Conservation (phyloP, 495 filamentous ascomycete genomes). For the Podospora sp. region DNA sequence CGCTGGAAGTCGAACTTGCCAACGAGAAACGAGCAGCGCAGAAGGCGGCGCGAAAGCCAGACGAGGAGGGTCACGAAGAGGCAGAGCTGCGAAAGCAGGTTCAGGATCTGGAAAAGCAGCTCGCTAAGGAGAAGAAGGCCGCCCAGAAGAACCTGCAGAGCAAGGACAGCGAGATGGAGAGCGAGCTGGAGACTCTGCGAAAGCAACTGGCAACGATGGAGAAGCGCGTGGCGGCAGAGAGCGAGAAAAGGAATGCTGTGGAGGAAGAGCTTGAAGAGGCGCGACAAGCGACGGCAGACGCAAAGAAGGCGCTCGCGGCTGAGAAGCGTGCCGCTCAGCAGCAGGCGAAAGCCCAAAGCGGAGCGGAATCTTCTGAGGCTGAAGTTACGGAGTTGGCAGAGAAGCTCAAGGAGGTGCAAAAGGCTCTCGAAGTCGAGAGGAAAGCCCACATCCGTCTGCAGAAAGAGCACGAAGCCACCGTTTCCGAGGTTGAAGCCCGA, state of each 20-base stretch:
- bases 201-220: slow-evolving; percentile 28
- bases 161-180: slow-evolving; percentile 39
- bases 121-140: slow-evolving; percentile 52
- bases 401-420: slow-evolving; percentile 39
- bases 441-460: slow-evolving; percentile 45
- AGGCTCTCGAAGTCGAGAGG: slow-evolving; percentile 45
- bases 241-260: slow-evolving; percentile 33
- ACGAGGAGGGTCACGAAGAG: slow-evolving; percentile 44
- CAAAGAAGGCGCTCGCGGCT: slow-evolving; percentile 42
- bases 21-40: slow-evolving; percentile 72
- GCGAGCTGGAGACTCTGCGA: slow-evolving; percentile 37
- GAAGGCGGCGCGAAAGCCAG: slow-evolving; percentile 58
- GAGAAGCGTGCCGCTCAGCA: slow-evolving; percentile 59
- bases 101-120: slow-evolving; percentile 52
- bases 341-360: slow-evolving; percentile 46
- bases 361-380: slow-evolving; percentile 24
- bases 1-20: slow-evolving; percentile 77
- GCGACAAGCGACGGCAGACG: slow-evolving; percentile 56
- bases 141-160: slow-evolving; percentile 36
- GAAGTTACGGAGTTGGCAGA: slow-evolving; percentile 43
- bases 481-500: slow-evolving; percentile 55
- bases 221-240: slow-evolving; percentile 43
- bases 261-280: slow-evolving; percentile 43
- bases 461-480: slow-evolving; percentile 40
- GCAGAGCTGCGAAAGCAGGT: slow-evolving; percentile 50